Evolutionary conservation across 441 rosid species (phyloP), one percentile per base, ranked within the genome.

Genomic region (Gossypium aridum): DNA sequence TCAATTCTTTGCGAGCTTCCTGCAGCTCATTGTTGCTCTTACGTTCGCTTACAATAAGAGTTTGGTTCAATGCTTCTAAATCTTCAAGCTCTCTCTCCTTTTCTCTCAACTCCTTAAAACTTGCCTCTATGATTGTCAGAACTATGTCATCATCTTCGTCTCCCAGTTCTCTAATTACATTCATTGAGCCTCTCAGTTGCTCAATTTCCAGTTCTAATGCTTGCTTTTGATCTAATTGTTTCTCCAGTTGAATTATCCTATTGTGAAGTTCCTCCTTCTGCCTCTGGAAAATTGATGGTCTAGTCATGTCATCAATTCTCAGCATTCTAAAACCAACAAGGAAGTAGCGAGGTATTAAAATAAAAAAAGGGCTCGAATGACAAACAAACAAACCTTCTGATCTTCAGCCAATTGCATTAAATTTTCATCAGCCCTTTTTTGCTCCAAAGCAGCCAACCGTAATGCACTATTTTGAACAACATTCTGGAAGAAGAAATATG

Each of bases 1-100:
- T 85, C 77, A 95, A 72, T 80, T 89, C 98, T 72, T 85, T 91
- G 19, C 98, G 91, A 73, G 96, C 97, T 20, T 92, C 99, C 81
- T 91, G 96, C 73, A 95, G 86, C 85, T 93, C 98, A 73, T 91
- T 89, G 73, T 91, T 95, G 87, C 87, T 93, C 87, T 79, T 83
- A 5, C 91, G 90, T 82, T 95, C 97, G 74, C 81, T 86, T 26
- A 93, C 85, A 45, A 91, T 80, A 73, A 95, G 96, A 28, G 89
- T 78, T 83, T 93, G 97, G 84, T 90, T 89, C 79, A 91, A 77
- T 53, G 89, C 80, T 69, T 91, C 90, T 75, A 91, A 20, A 72
- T 86, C 86, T 9, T 87, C 91, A 53, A 88, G 87, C 16, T 93
- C 90, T 75, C 73, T 87, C 83, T 91, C 99, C 80, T 87, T 91